phyloP scores from a whole-genome alignment of 164 flowering plant genomes.

The Magnolia kwangsiensis region DNA sequence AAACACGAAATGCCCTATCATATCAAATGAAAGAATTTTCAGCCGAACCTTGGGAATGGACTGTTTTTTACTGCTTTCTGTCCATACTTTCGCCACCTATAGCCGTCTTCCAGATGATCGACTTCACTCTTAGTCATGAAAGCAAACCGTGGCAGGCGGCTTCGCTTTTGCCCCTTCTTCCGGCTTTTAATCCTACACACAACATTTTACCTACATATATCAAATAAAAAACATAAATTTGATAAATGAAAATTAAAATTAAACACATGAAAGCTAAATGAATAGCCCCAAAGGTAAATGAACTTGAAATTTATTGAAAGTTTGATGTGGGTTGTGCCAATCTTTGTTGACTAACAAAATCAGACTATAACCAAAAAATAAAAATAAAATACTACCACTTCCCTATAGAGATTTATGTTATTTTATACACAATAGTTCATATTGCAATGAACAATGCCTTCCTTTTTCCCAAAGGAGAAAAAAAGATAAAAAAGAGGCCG shows the following conservation, averaged over 20 bases:
- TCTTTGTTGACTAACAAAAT: neutral
- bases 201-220: slow-evolving; percentile 23
- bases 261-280: neutral
- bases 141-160: slow-evolving; percentile 72
- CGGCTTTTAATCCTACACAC: slow-evolving; percentile 41
- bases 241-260: neutral
- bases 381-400: too few relatives aligned
- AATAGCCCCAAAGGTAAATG: too few relatives aligned
- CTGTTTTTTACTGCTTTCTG: slow-evolving; percentile 92
- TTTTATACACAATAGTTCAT: too few relatives aligned
- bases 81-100: slow-evolving; percentile 95
- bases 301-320: neutral
- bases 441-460: too few relatives aligned
- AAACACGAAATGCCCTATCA: neutral
- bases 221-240: slow-evolving; percentile 5
- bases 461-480: too few relatives aligned
- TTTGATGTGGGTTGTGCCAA: neutral
- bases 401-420: too few relatives aligned
- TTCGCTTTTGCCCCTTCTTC: slow-evolving; percentile 64
- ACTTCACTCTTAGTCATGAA: slow-evolving; percentile 86
- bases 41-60: slow-evolving; percentile 73
- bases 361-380: neutral
- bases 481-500: too few relatives aligned
- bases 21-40: too few relatives aligned
- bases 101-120: slow-evolving; percentile 92